Evolutionary conservation across 2,329 filamentous ascomycete species (phyloP).

Genomic region (Botrytis pseudocinerea): DNA sequence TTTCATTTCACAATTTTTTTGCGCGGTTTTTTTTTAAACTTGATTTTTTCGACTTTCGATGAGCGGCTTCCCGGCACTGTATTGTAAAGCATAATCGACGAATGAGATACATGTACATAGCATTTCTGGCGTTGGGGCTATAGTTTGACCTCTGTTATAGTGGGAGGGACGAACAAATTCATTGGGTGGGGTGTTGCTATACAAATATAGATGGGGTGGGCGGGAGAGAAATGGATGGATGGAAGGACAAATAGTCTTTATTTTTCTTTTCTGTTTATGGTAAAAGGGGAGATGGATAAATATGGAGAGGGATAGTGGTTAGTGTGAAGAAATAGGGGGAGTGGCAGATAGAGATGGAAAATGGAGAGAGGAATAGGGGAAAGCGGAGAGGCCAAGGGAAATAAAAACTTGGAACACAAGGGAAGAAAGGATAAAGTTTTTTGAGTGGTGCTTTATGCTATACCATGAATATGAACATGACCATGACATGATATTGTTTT

Average conservation of each 20-base stretch:
- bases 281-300: neutral
- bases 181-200: constrained; percentile 12
- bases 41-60: constrained; percentile 7
- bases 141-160: neutral
- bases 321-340: neutral
- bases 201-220: constrained; percentile 13
- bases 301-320: neutral
- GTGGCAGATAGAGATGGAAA: neutral
- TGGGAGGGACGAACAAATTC: constrained; percentile 11
- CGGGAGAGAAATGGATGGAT: neutral
- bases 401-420: neutral
- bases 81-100: constrained; percentile 15
- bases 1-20: constrained; percentile 4
- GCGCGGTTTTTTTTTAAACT: neutral
- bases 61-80: constrained; percentile 4
- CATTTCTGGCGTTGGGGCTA: constrained; percentile 21
- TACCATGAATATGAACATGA: neutral
- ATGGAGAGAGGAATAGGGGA: neutral
- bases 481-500: neutral
- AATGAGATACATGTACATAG: constrained; percentile 23
- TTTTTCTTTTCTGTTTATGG: constrained; percentile 6
- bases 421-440: neutral
- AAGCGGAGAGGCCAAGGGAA: neutral
- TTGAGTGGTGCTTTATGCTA: constrained; percentile 5
- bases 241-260: constrained; percentile 1